These are phyloP conservation scores for Massarina eburnea DNA, from an alignment of 2,329 filamentous ascomycete species.

Conservation along the genomic window DNA sequence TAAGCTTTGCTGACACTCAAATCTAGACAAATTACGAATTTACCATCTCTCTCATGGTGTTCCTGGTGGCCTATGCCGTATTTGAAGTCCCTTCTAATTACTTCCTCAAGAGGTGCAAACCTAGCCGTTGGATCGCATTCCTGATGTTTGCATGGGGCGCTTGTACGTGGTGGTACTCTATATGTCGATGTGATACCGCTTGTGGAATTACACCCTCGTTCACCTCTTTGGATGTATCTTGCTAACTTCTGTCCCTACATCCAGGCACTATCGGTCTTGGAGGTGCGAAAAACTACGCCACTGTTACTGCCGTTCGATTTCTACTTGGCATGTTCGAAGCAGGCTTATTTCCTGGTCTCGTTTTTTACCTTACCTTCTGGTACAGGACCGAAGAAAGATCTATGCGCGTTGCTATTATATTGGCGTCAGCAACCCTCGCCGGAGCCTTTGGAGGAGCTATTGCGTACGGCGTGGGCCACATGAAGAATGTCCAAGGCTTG, in stretches of 20 bases:
- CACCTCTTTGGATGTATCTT: slow-evolving; percentile 16
- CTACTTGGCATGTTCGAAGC: slow-evolving; percentile 40
- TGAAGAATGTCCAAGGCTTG: slow-evolving; percentile 37
- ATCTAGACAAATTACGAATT: slow-evolving; percentile 62
- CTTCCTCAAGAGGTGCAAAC: slow-evolving; percentile 60
- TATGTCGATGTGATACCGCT: neutral
- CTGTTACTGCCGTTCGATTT: slow-evolving; percentile 46
- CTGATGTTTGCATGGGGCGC: slow-evolving; percentile 52
- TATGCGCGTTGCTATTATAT: slow-evolving; percentile 60
- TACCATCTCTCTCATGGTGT: slow-evolving; percentile 30
- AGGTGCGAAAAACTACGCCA: slow-evolving; percentile 45
- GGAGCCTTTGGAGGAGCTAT: slow-evolving; percentile 58
- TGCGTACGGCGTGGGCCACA: slow-evolving; percentile 55
- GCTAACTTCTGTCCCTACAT: too few relatives aligned
- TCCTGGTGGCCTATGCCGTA: slow-evolving; percentile 38
- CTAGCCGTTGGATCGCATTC: slow-evolving; percentile 38
- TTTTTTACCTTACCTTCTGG: slow-evolving; percentile 60
- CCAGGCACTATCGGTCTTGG: slow-evolving; percentile 53
- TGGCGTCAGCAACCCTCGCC: slow-evolving; percentile 59
- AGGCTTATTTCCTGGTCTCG: slow-evolving; percentile 32
- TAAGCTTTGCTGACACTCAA: too few relatives aligned
- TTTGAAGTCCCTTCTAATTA: slow-evolving; percentile 60
- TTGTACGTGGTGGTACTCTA: slow-evolving; percentile 1
- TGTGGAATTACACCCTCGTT: neutral
- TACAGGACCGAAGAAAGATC: slow-evolving; percentile 59